Conservation (phyloP, 768 basidiomycete species). For the Tremella fuciformis region DNA sequence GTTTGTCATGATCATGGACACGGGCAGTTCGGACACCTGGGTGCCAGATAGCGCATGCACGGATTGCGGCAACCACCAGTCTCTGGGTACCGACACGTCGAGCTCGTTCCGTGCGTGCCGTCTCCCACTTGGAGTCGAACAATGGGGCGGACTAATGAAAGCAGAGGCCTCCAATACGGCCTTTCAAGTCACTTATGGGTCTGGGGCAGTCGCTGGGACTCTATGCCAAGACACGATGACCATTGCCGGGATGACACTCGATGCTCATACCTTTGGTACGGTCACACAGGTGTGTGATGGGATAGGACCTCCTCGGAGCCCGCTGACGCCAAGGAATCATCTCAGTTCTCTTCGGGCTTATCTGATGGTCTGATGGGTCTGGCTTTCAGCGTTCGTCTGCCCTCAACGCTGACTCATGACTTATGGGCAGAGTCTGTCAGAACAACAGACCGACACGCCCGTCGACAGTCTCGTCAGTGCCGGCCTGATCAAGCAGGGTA, state of each 20-base stretch:
- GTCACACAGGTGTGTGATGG: constrained; percentile 58
- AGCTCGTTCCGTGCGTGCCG: constrained; percentile 61
- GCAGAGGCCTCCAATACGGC: constrained; percentile 4
- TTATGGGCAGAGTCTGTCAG: constrained; percentile 69
- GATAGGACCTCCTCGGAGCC: constrained; percentile 48
- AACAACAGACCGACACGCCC: constrained; percentile 65
- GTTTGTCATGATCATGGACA: constrained; percentile 66
- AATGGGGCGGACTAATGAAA: constrained; percentile 61
- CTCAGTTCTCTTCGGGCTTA: constrained; percentile 35
- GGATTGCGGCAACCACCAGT: constrained; percentile 60
- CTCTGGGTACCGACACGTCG: constrained; percentile 64
- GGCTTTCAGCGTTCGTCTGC: constrained; percentile 15
- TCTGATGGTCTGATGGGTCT: constrained; percentile 57
- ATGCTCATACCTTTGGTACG: constrained; percentile 67
- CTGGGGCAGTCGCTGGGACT: constrained; percentile 65
- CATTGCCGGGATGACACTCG: constrained; percentile 63
- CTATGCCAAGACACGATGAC: constrained; percentile 64
- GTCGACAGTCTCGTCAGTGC: constrained; percentile 65
- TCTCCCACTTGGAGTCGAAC: background rate
- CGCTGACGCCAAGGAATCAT: constrained; percentile 24
- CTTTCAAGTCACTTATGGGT: constrained; percentile 29
- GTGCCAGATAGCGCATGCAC: constrained; percentile 47
- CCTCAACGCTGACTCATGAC: no score
- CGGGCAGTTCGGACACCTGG: constrained; percentile 69
- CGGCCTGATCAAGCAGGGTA: constrained; percentile 62